These are phyloP conservation scores for Dispira parvispora DNA, from an alignment of 192 early-diverging fungal genomes.

Conservation along the genomic window DNA sequence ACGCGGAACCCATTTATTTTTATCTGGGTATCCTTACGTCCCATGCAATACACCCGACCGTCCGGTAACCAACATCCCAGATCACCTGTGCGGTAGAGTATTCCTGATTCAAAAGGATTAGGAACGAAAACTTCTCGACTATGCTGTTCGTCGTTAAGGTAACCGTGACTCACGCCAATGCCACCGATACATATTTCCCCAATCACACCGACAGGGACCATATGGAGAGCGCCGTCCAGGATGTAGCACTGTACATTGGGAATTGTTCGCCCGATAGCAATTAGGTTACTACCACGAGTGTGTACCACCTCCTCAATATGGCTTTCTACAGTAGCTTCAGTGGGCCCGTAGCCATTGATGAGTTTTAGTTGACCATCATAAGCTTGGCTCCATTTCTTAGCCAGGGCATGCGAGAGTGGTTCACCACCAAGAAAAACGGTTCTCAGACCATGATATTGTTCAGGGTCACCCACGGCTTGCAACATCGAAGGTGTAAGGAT, in stretches of 20 bases:
- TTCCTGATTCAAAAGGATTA: constrained; percentile 17
- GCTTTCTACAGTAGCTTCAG: neutral
- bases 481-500: neutral
- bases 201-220: neutral
- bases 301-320: neutral
- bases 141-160: constrained; percentile 18
- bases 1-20: constrained; percentile 22
- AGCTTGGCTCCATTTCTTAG: neutral
- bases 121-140: constrained; percentile 17
- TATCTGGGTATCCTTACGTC: constrained; percentile 19
- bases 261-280: neutral
- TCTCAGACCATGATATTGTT: neutral
- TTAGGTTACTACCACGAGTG: too few relatives aligned
- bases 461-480: neutral
- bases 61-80: constrained; percentile 15
- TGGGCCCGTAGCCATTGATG: neutral
- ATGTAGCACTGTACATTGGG: constrained; percentile 3
- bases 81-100: constrained; percentile 22
- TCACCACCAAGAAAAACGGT: neutral
- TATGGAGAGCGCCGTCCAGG: neutral
- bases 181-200: constrained; percentile 1
- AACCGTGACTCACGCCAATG: constrained; percentile 16
- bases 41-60: constrained; percentile 19
- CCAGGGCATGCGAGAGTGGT: neutral
- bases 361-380: neutral